Percentiles rank a stretch among this genome's conserved stretches.
Conservation (phyloP, 2,329 filamentous ascomycete genomes). For the Podosphaera fusca region DNA sequence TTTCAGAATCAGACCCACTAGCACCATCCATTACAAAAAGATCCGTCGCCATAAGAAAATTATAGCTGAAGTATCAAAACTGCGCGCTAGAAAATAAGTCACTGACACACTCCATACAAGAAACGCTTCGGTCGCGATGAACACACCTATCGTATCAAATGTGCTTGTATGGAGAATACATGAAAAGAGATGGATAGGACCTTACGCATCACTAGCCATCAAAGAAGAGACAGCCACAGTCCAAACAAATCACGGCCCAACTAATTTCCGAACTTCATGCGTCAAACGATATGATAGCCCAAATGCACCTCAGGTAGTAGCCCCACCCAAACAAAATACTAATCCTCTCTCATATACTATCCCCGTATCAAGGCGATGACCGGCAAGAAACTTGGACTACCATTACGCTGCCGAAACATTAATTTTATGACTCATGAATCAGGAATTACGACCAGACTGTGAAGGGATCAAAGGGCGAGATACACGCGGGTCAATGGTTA, state of each 20-base stretch:
- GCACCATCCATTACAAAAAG: neutral
- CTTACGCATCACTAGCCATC: neutral
- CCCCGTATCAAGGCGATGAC: neutral
- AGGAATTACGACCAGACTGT: neutral
- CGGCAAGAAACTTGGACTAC: neutral
- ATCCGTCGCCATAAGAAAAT: constrained; percentile 2
- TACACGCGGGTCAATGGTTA: too few species aligned
- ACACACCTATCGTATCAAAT: neutral
- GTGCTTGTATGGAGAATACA: constrained; percentile 3
- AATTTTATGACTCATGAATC: neutral
- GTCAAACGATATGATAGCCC: neutral
- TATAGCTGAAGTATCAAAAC: constrained; percentile 1
- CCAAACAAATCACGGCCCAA: neutral
- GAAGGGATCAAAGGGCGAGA: too few species aligned
- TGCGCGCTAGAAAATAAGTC: neutral
- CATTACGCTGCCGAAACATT: neutral
- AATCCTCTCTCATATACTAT: neutral
- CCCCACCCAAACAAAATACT: neutral
- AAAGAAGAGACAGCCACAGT: neutral
- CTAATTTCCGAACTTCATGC: neutral
- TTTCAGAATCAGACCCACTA: neutral
- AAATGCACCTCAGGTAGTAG: neutral
- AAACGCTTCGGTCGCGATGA: neutral
- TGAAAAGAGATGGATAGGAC: neutral
- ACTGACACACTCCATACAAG: constrained; percentile 1